A percentile compares a stretch with the other conserved stretches of the same genome.
These are phyloP conservation scores for Colletotrichum simmondsii DNA, from an alignment of 2,329 filamentous ascomycete species.

Conservation along the genomic window DNA sequence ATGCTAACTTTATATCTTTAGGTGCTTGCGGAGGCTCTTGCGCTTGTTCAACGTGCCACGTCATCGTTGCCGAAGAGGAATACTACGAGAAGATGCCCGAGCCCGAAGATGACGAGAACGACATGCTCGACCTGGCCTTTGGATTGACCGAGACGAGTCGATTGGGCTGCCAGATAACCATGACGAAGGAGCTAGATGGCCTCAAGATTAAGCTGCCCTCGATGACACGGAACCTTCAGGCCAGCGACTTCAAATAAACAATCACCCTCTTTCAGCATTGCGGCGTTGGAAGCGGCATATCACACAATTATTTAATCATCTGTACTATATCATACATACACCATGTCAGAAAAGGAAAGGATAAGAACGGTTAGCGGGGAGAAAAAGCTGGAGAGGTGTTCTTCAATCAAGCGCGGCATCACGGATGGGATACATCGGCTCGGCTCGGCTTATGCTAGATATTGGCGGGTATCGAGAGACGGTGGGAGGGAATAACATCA, in stretches of 20 bases:
- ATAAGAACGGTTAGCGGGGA: neutral
- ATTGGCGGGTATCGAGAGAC: conserved; percentile 36
- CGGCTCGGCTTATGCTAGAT: conserved; percentile 30
- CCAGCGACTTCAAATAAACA: conserved; percentile 81
- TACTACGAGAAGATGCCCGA: conserved; percentile 83
- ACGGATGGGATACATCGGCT: conserved; percentile 24
- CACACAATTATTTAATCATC: conserved; percentile 20
- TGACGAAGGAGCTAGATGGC: conserved; percentile 91
- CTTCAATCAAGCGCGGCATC: conserved; percentile 26
- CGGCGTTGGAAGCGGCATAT: conserved; percentile 22
- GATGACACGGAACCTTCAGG: conserved; percentile 97
- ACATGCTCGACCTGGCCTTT: conserved; percentile 92
- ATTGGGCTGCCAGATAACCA: conserved; percentile 89
- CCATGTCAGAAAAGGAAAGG: neutral
- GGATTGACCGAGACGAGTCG: conserved; percentile 87
- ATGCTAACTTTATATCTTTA: conserved; percentile 38
- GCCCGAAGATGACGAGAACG: conserved; percentile 84
- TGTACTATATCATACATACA: conserved; percentile 33
- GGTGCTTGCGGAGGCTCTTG: conserved; percentile 94
- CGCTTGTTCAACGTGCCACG: conserved; percentile 92
- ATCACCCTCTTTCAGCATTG: neutral
- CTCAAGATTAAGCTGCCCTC: conserved; percentile 85
- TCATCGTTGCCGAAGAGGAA: conserved; percentile 80
- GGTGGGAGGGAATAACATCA: conserved; percentile 39
- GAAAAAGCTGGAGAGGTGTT: conserved; percentile 7